phyloP scores from a whole-genome alignment of 2,329 filamentous ascomycete genomes.

The Triangularia setosa region DNA sequence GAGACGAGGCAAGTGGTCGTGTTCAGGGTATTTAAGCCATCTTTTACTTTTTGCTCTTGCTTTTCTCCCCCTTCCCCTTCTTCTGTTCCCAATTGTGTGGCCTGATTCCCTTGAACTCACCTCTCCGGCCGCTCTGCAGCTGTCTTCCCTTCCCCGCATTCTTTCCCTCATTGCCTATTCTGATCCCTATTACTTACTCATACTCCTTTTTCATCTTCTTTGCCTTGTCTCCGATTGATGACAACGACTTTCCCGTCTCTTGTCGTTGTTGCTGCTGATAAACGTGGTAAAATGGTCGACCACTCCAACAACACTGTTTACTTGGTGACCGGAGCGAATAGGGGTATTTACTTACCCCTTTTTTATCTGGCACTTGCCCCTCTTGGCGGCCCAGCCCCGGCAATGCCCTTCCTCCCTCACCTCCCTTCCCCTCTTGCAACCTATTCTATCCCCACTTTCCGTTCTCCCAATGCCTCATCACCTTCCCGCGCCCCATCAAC shows the following conservation, averaged over 20 bases:
- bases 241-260: background rate
- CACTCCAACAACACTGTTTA: conserved; percentile 24
- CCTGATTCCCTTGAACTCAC: background rate
- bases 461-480: background rate
- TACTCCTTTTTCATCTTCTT: background rate
- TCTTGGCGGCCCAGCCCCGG: background rate
- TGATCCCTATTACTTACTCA: background rate
- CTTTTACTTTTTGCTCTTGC: background rate
- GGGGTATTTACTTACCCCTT: conserved; percentile 23
- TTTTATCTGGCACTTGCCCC: background rate
- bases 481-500: background rate
- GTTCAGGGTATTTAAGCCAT: conserved; percentile 12
- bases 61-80: conserved; percentile 4
- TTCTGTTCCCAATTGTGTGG: background rate
- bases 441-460: background rate
- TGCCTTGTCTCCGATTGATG: background rate
- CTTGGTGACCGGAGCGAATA: conserved; percentile 31
- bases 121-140: background rate
- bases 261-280: background rate
- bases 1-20: conserved; percentile 8
- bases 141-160: background rate
- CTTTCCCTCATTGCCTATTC: background rate
- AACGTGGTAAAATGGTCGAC: conserved; percentile 20
- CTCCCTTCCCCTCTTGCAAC: background rate
- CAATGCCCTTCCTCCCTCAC: background rate